Conservation (phyloP, 305 asterid genomes). For the Solanum hybrid region DNA sequence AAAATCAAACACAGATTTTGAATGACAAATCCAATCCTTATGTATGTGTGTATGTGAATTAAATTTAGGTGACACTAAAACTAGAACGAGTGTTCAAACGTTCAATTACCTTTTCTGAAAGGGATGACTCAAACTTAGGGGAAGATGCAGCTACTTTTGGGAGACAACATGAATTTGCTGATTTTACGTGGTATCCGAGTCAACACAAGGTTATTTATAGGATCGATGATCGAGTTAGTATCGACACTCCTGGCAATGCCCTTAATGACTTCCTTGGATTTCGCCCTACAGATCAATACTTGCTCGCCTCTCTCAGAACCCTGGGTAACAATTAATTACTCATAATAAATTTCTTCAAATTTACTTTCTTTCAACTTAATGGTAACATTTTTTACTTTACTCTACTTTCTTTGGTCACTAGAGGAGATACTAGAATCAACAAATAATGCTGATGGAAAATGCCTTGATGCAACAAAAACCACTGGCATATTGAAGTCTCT, state of each 20-base stretch:
- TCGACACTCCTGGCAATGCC: conserved; percentile 31
- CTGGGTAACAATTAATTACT: conserved; percentile 17
- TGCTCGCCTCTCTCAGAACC: conserved; percentile 24
- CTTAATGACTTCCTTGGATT: conserved; percentile 38
- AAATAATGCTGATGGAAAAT: conserved; percentile 9
- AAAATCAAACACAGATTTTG: not conserved
- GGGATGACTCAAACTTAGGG: conserved; percentile 33
- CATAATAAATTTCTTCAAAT: not conserved
- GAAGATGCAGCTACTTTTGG: conserved; percentile 37
- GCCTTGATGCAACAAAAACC: not conserved
- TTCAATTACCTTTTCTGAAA: conserved; percentile 21
- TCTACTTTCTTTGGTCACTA: not conserved
- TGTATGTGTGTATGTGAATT: not conserved
- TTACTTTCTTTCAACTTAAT: not conserved
- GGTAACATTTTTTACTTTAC: not conserved
- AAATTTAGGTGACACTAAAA: conserved; percentile 44
- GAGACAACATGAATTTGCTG: conserved; percentile 50
- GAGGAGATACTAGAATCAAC: conserved; percentile 11
- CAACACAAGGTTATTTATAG: conserved; percentile 34
- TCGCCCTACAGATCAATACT: conserved; percentile 31
- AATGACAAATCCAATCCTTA: not conserved
- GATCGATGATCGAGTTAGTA: conserved; percentile 39
- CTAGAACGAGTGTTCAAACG: conserved; percentile 51
- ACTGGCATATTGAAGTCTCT: not conserved
- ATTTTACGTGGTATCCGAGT: conserved; percentile 54